Evolutionary conservation across 164 flowering plant genomes (phyloP), one percentile per base, ranked within the genome.

Genomic region (Liriodendron chinense): DNA sequence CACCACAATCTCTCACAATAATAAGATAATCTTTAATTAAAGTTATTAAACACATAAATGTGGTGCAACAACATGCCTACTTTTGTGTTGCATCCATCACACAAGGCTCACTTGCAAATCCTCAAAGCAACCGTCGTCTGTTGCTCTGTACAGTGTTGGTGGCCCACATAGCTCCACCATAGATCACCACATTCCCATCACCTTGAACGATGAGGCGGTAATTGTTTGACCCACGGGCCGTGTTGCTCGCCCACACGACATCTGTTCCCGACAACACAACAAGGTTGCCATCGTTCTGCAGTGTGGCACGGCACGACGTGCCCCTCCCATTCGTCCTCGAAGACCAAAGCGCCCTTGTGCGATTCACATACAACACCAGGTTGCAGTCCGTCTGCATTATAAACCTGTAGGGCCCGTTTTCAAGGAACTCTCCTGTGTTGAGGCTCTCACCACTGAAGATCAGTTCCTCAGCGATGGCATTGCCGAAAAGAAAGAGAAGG

Each of bases 161-260:
- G 6, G 81, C 81, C 81, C 81, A 79, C 20, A 79, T 63, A 68
- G 78, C 80, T 24, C 72, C 70, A 9, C 77, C 80, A 12, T 78
- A 78, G 47, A 78, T 70, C 47, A 78, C 80, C n/a, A 79, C 81
- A 56, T 79, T 79, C 1, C 81, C 78, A 57, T 79, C 81, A 3
- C 50, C 48, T 47, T 79, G 81, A 57, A 75, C 78, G 1, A 75
- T 72, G 50, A 79, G 65, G 7, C 78, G 71, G 56, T 79, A 79
- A 24, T n/a, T 56, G 59, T 71, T 71, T 9, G 75, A 59, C 3
- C 75, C 81, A 18, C 68, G 18, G 1, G 78, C 72, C 0, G 47
- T 56, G 10, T 28, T 62, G 21, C 78, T 79, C 0, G 65, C 65
- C 81, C 81, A 79, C 61, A 79, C 69, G 10, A 25, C 50, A 10